phyloP scores from a whole-genome alignment of 1,284 basidiomycete genomes.

The Sanghuangporus weigelae region DNA sequence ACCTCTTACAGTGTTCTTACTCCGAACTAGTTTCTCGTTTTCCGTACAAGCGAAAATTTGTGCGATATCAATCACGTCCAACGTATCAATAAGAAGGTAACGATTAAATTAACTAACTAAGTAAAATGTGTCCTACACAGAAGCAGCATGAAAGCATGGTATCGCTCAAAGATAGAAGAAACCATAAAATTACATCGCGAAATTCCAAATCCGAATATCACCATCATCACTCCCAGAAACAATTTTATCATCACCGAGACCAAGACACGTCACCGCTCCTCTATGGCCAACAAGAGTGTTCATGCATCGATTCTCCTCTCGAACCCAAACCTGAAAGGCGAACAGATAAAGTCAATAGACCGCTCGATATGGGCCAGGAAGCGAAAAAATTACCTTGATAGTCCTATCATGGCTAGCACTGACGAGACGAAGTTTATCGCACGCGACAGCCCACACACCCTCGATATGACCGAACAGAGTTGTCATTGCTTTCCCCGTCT shows the following conservation, averaged over 20 bases:
- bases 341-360: slow-evolving; percentile 16
- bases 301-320: slow-evolving; percentile 84
- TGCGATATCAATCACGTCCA: no score
- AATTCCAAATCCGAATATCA: slow-evolving; percentile 79
- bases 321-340: slow-evolving; percentile 75
- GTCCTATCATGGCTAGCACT: slow-evolving; percentile 91
- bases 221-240: slow-evolving; percentile 92
- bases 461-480: slow-evolving; percentile 97
- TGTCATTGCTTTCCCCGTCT: slow-evolving; percentile 71
- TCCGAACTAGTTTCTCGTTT: background rate
- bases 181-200: slow-evolving; percentile 35
- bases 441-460: slow-evolving; percentile 94
- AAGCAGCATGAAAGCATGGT: no score
- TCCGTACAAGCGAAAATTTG: no score
- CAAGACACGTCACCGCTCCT: slow-evolving; percentile 89
- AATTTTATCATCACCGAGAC: slow-evolving; percentile 92
- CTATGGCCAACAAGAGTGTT: slow-evolving; percentile 93
- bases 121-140: no score
- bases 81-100: no score
- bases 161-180: background rate
- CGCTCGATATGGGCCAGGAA: slow-evolving; percentile 7
- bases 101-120: no score
- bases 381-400: slow-evolving; percentile 61
- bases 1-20: no score
- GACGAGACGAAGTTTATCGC: slow-evolving; percentile 88